Base-by-base conservation (phyloP, 768 basidiomycete species). In the Xanthoconium stramineum region DNA sequence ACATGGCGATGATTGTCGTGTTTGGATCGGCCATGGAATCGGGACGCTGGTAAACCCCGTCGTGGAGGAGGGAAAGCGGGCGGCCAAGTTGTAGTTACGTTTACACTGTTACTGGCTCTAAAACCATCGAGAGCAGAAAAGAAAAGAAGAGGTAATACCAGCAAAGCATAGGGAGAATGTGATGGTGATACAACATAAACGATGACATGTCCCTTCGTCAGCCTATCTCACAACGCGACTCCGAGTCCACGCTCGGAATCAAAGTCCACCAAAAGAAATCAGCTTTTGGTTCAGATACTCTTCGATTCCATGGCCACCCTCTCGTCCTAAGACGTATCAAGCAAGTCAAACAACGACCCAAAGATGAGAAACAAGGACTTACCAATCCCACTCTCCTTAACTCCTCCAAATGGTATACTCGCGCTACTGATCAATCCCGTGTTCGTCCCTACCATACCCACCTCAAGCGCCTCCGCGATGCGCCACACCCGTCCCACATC, bases 401-500 rank as follows among this genome's bases (percentile, higher is more conserved):
- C 75, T 9, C 94, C 94, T 24, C 94, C 94, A 64, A 96, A 95
- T 19, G 93, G 92, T 76, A 93, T 86, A 14, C 77, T 77, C 29
- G 87, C 88, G 69, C 88, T 84, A 55, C 86, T 89, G 66, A 96
- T 83, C 53, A 86, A 49, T 4, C 89, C 89, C 1, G 91, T 91
- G 72, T 94, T 94, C 47, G 81, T 78, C 33, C 90, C 91, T 24
- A 95, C 91, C 85, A 88, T 98, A 6, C 95, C 96, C 7, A 95
- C 93, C 72, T 99, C 93, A 30, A 98, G 77, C 61, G 80, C 88
- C 76, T 97, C 97, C 15, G 95, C 93, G 17, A 99, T 94, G 40
- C 96, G 82, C 91, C 92, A 98, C 42, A 91, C 87, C 38, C 95
- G 76, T 4, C 92, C 90, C 6, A 97, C 78, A 68, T 98, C 96